Conservation (phyloP, 2,329 filamentous ascomycete species). For the Fusarium graminum region DNA sequence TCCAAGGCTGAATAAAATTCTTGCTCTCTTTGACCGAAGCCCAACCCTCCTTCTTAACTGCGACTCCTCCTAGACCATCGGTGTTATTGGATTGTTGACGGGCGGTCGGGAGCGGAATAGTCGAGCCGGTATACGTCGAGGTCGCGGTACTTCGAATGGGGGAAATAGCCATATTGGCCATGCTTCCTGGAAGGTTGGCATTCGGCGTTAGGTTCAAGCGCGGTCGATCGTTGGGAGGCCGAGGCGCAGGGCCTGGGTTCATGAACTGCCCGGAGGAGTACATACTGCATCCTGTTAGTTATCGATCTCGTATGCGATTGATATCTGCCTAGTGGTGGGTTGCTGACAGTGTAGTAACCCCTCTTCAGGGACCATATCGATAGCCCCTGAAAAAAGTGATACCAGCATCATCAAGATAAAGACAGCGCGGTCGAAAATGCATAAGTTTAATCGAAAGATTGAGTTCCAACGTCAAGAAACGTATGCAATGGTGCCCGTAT, state of each 20-base stretch:
- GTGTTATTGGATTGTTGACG: slow-evolving; percentile 71
- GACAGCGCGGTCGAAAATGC: not conserved
- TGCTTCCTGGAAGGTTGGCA: slow-evolving; percentile 80
- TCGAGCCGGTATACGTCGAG: slow-evolving; percentile 61
- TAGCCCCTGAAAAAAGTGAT: not conserved
- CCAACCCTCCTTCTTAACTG: slow-evolving; percentile 84
- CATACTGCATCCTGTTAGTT: slow-evolving; percentile 57
- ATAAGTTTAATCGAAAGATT: not conserved
- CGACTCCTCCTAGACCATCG: slow-evolving; percentile 75
- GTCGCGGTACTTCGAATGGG: slow-evolving; percentile 75
- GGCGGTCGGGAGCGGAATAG: slow-evolving; percentile 78
- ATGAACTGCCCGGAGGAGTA: slow-evolving; percentile 82
- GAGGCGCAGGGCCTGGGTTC: slow-evolving; percentile 95
- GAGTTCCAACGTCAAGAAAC: slow-evolving; percentile 5
- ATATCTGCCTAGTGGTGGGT: not conserved
- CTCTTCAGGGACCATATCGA: not conserved
- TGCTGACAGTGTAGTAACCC: slow-evolving; percentile 15
- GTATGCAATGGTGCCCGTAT: slow-evolving; percentile 1
- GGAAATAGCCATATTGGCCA: slow-evolving; percentile 82
- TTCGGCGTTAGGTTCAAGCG: slow-evolving; percentile 84
- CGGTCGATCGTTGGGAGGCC: slow-evolving; percentile 86
- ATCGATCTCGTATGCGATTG: slow-evolving; percentile 8
- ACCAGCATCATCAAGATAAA: not conserved
- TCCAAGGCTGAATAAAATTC: slow-evolving; percentile 87
- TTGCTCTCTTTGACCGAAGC: slow-evolving; percentile 91